phyloP scores from a whole-genome alignment of 768 basidiomycete species.

The Hygrocybe coccinea region DNA sequence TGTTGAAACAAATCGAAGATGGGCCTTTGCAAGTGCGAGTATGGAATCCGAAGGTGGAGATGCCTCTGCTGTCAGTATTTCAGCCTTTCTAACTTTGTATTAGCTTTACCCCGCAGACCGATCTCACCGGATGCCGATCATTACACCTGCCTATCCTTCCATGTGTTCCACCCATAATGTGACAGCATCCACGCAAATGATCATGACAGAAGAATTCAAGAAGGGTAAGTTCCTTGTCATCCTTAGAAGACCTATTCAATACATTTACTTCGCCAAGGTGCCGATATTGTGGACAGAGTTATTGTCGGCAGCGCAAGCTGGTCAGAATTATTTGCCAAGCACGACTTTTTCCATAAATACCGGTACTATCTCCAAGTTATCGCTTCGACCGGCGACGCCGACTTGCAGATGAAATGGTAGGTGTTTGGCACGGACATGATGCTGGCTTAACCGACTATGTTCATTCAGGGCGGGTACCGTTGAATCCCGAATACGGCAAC shows the following conservation, averaged over 20 bases:
- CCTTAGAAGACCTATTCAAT: background rate
- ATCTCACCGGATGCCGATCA: constrained; percentile 98
- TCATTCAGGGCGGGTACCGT: constrained; percentile 79
- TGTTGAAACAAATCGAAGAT: constrained; percentile 94
- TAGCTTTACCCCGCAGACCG: constrained; percentile 88
- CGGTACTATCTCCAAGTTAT: constrained; percentile 95
- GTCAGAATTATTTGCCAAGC: constrained; percentile 91
- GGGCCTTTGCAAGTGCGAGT: constrained; percentile 90
- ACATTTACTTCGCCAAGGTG: constrained; percentile 48
- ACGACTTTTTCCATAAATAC: constrained; percentile 97
- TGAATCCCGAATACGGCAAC: constrained; percentile 90
- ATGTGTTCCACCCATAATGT: constrained; percentile 99
- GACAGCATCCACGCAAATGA: constrained; percentile 89
- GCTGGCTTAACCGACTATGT: constrained; percentile 3
- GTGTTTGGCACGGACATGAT: constrained; percentile 18
- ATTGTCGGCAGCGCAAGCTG: constrained; percentile 78
- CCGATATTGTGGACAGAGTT: constrained; percentile 90
- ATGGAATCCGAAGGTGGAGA: constrained; percentile 89
- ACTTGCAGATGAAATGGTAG: constrained; percentile 92
- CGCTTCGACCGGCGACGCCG: constrained; percentile 77
- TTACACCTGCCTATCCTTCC: constrained; percentile 96
- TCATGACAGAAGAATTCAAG: constrained; percentile 94
- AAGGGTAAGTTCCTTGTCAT: constrained; percentile 50
- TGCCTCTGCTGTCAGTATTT: background rate
- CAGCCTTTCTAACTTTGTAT: constrained; percentile 3